Conservation (phyloP, 1,284 basidiomycete species). For the Rugosomyces carneus region DNA sequence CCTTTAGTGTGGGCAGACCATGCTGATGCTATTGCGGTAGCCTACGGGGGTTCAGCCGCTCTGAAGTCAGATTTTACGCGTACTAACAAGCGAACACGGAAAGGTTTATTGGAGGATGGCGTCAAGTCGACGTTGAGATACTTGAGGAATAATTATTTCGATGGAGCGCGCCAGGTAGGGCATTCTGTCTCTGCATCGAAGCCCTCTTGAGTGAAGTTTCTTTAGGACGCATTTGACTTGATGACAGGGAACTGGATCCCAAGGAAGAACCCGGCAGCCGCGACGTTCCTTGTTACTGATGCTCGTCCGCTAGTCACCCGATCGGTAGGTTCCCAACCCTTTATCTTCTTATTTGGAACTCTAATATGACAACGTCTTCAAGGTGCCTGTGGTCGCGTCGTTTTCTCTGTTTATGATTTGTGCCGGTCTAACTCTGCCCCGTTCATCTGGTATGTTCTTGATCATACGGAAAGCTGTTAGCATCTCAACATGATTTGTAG, state of each 20-base stretch:
- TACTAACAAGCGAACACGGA: constrained; percentile 83
- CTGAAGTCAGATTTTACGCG: constrained; percentile 97
- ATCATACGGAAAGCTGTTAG: constrained; percentile 7
- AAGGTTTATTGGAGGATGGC: constrained; percentile 82
- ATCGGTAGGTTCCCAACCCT: constrained; percentile 50
- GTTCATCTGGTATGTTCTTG: constrained; percentile 65
- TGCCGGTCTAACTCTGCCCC: constrained; percentile 77
- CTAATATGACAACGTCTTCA: constrained; percentile 11
- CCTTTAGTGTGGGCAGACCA: constrained; percentile 99
- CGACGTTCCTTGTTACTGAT: constrained; percentile 71
- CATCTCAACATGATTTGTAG: constrained; percentile 26
- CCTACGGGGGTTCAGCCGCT: constrained; percentile 94
- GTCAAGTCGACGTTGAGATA: constrained; percentile 86
- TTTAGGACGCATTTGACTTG: constrained; percentile 90
- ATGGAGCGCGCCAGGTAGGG: constrained; percentile 81
- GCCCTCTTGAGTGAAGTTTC: constrained; percentile 1
- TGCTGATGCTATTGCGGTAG: constrained; percentile 86
- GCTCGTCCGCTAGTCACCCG: constrained; percentile 75
- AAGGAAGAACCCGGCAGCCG: constrained; percentile 58
- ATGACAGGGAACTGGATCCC: constrained; percentile 90
- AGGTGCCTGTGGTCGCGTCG: constrained; percentile 83
- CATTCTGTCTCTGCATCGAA: not conserved
- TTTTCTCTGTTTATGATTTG: constrained; percentile 86
- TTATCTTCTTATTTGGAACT: not conserved
- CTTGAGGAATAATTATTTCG: constrained; percentile 96